Conservation (phyloP, 805 yeast species). For the Candida methanosorbosa region DNA sequence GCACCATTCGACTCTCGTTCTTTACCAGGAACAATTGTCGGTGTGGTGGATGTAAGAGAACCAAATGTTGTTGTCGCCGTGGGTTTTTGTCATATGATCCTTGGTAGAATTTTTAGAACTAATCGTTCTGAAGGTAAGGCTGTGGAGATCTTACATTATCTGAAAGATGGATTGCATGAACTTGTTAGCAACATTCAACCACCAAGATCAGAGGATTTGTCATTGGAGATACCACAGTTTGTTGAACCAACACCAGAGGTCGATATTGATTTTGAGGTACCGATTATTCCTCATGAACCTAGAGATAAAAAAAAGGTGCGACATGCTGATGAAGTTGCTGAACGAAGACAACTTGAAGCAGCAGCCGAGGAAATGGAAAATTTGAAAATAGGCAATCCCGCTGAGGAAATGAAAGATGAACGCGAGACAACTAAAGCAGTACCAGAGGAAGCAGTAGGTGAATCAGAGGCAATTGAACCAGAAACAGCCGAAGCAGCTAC, state of each 20-base stretch:
- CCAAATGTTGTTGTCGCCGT: constrained; percentile 67
- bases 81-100: constrained; percentile 48
- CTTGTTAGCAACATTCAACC: constrained; percentile 39
- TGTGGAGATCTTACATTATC: constrained; percentile 58
- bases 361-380: not conserved
- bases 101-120: constrained; percentile 35
- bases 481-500: not conserved
- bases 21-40: constrained; percentile 54
- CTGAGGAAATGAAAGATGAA: constrained; percentile 3
- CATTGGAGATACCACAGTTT: constrained; percentile 4
- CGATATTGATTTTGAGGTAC: constrained; percentile 11
- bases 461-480: constrained; percentile 5
- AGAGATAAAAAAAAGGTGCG: constrained; percentile 5
- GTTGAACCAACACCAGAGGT: constrained; percentile 9
- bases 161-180: constrained; percentile 55
- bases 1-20: constrained; percentile 49
- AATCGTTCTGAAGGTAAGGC: constrained; percentile 73
- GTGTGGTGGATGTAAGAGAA: constrained; percentile 48
- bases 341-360: not conserved
- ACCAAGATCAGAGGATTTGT: constrained; percentile 30
- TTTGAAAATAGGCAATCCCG: not conserved
- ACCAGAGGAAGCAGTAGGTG: constrained; percentile 4
- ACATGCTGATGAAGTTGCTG: not conserved
- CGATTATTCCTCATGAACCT: too few relatives aligned
- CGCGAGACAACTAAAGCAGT: too few relatives aligned